Percentiles rank a stretch among this genome's conserved stretches.
Evolutionary conservation across 108 stramenopile species (phyloP).

Genomic region (Skeletonema costatum): DNA sequence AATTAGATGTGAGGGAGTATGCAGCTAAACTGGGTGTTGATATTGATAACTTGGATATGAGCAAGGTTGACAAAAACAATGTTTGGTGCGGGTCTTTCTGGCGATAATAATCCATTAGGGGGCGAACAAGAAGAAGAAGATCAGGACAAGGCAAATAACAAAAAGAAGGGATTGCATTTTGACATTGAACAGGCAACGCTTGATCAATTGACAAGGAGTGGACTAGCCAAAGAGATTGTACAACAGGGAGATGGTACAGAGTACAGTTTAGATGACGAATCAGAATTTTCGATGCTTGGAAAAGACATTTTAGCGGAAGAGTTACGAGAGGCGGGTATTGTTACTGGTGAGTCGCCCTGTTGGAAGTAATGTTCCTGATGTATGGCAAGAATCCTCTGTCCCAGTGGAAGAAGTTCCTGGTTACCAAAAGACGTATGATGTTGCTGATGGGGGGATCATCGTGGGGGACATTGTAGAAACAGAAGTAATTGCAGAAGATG

Average conservation of each 20-base stretch:
- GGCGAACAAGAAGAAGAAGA: background rate
- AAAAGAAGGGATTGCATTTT: slow-evolving; percentile 25
- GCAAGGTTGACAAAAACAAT: slow-evolving; percentile 82
- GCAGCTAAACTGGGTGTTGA: slow-evolving; percentile 82
- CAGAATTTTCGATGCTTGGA: slow-evolving; percentile 50
- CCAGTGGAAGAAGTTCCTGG: slow-evolving; percentile 21
- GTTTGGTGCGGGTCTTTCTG: slow-evolving; percentile 71
- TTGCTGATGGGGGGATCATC: slow-evolving; percentile 15
- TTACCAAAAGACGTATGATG: slow-evolving; percentile 11
- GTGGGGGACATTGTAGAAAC: slow-evolving; percentile 32
- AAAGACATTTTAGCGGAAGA: slow-evolving; percentile 48
- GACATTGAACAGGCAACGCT: slow-evolving; percentile 66
- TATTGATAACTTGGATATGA: slow-evolving; percentile 90
- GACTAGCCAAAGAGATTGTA: slow-evolving; percentile 72
- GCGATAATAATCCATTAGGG: background rate
- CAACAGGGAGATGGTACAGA: slow-evolving; percentile 77
- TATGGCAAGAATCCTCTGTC: slow-evolving; percentile 16
- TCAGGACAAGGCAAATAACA: background rate
- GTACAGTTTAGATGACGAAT: slow-evolving; percentile 53
- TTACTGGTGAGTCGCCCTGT: background rate
- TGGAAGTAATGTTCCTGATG: slow-evolving; percentile 1
- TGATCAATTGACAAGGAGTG: slow-evolving; percentile 63
- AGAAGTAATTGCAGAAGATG: slow-evolving; percentile 1
- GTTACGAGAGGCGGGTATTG: slow-evolving; percentile 36
- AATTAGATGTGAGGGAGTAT: slow-evolving; percentile 80